These are phyloP conservation scores for Metarhizium brunneum DNA, from an alignment of 2,329 filamentous ascomycete genomes.

Conservation along the genomic window DNA sequence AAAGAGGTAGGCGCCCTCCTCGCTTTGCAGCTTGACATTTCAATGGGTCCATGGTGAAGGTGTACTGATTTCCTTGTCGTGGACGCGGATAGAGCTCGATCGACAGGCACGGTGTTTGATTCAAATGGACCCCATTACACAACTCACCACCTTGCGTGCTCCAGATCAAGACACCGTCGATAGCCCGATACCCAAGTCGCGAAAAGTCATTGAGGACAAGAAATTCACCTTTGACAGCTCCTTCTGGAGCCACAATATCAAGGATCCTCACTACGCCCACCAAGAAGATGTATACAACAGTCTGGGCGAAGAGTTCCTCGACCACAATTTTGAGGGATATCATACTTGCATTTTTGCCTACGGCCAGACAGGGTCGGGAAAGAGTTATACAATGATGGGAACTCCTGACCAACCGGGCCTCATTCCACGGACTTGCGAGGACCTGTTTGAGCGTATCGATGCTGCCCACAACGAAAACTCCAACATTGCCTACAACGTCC, in stretches of 20 bases:
- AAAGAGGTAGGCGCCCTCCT: slow-evolving; percentile 43
- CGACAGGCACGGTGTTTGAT: slow-evolving; percentile 78
- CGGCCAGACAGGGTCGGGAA: slow-evolving; percentile 93
- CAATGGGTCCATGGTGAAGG: not conserved
- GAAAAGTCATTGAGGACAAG: slow-evolving; percentile 78
- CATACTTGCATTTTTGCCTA: slow-evolving; percentile 99
- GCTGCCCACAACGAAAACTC: slow-evolving; percentile 66
- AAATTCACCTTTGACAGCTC: slow-evolving; percentile 94
- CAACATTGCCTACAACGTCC: slow-evolving; percentile 92
- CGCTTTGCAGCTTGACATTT: not conserved
- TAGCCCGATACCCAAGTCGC: slow-evolving; percentile 47
- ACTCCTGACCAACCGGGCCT: slow-evolving; percentile 74
- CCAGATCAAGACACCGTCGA: slow-evolving; percentile 44
- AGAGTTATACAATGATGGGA: slow-evolving; percentile 99
- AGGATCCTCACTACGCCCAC: slow-evolving; percentile 77
- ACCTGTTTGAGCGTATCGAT: slow-evolving; percentile 89
- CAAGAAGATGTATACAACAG: slow-evolving; percentile 93
- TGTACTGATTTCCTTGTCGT: not conserved
- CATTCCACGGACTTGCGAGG: slow-evolving; percentile 91
- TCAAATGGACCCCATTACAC: slow-evolving; percentile 79
- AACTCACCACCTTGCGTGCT: slow-evolving; percentile 71
- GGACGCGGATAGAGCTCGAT: slow-evolving; percentile 58
- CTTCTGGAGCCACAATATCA: slow-evolving; percentile 85
- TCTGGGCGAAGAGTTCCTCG: slow-evolving; percentile 90
- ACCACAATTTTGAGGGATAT: slow-evolving; percentile 99